These are phyloP conservation scores for Penicillium sp. DNA, from an alignment of 2,329 filamentous ascomycete species.

Conservation along the genomic window DNA sequence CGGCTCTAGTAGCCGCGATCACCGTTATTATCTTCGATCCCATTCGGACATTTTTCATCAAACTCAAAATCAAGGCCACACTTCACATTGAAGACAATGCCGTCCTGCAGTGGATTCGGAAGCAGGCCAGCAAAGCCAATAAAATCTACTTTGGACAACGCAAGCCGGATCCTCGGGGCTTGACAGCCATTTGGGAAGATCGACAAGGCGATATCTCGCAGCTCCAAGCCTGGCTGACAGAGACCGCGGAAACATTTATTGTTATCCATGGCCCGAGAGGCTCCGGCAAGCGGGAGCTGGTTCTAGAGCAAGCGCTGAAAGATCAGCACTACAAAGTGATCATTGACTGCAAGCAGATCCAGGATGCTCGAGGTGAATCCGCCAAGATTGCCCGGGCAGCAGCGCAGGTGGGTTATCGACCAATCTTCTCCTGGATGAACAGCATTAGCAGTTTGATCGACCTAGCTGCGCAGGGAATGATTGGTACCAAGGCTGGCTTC, in stretches of 20 bases:
- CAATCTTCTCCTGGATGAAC: conserved; percentile 96
- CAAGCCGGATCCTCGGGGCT: conserved; percentile 64
- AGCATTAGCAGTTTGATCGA: conserved; percentile 90
- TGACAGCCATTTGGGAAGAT: conserved; percentile 85
- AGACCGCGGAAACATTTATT: conserved; percentile 88
- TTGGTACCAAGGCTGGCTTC: conserved; percentile 91
- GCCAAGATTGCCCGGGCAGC: conserved; percentile 82
- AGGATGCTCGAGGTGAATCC: conserved; percentile 85
- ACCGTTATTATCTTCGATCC: conserved; percentile 93
- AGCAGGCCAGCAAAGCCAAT: conserved; percentile 54
- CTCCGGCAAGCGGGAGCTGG: conserved; percentile 85
- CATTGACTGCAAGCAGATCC: conserved; percentile 90
- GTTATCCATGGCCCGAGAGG: conserved; percentile 90
- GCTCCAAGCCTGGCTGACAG: conserved; percentile 81
- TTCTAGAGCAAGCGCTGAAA: conserved; percentile 79
- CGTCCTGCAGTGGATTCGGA: conserved; percentile 78
- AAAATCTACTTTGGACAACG: conserved; percentile 44
- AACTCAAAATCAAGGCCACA: conserved; percentile 77
- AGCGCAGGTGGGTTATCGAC: conserved; percentile 80
- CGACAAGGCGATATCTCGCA: conserved; percentile 79
- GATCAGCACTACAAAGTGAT: conserved; percentile 75
- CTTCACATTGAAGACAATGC: conserved; percentile 73
- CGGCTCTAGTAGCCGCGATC: conserved; percentile 76
- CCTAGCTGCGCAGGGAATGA: conserved; percentile 88
- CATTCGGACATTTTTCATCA: conserved; percentile 90